Evolutionary conservation across 2,329 filamentous ascomycete species (phyloP).

Genomic region (Colletotrichum somersetense): DNA sequence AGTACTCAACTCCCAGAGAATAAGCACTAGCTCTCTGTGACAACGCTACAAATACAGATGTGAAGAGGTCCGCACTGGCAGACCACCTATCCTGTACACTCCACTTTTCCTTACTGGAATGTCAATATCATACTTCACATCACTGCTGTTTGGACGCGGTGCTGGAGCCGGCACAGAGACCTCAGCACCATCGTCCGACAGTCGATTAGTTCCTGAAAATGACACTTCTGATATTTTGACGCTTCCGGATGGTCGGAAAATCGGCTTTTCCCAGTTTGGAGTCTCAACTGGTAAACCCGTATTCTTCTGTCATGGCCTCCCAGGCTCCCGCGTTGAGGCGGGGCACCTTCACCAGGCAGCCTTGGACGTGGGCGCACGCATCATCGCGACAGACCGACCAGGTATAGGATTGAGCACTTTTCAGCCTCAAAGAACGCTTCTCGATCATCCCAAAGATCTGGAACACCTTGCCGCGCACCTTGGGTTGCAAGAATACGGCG

Average conservation of each 20-base stretch:
- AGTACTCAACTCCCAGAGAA: background rate
- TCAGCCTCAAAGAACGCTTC: conserved; percentile 49
- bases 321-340: conserved; percentile 56
- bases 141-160: conserved; percentile 14
- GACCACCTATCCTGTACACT: too few species aligned
- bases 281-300: conserved; percentile 48
- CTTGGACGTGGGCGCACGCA: conserved; percentile 46
- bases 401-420: conserved; percentile 57
- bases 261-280: conserved; percentile 58
- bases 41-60: background rate
- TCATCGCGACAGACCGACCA: conserved; percentile 57
- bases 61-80: too few species aligned
- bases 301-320: conserved; percentile 59
- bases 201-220: conserved; percentile 22
- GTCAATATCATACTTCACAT: conserved; percentile 21
- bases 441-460: conserved; percentile 45
- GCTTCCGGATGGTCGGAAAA: conserved; percentile 55
- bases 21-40: conserved; percentile 7
- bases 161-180: too few species aligned
- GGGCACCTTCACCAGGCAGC: conserved; percentile 46
- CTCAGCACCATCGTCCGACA: conserved; percentile 4
- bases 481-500: conserved; percentile 21
- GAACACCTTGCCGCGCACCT: conserved; percentile 36
- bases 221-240: conserved; percentile 46
- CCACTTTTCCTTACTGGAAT: background rate